Conservation (phyloP, 106 monocot species). For the Iris macrosiphon region DNA sequence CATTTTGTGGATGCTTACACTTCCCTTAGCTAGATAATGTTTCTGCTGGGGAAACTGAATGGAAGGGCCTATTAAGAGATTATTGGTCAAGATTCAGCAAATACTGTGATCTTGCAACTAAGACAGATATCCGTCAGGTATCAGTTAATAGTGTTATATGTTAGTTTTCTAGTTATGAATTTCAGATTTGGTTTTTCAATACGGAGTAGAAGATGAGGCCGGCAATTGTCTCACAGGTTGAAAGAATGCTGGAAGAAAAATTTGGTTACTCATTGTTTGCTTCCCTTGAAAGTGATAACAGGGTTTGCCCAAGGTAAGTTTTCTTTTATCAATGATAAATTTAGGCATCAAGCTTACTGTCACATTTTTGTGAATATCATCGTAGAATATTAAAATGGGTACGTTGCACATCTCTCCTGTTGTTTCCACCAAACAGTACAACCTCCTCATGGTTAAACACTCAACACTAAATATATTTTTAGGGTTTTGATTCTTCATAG, state of each 20-base stretch:
- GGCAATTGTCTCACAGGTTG: slow-evolving; percentile 44
- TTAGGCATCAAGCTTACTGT: not conserved
- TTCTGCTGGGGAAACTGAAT: slow-evolving; percentile 83
- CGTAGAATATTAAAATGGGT: no score
- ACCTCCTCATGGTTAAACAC: no score
- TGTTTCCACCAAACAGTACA: no score
- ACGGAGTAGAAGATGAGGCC: not conserved
- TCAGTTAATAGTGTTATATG: not conserved
- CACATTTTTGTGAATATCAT: no score
- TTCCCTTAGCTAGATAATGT: slow-evolving; percentile 94
- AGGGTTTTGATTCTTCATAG: no score
- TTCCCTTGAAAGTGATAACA: slow-evolving; percentile 34
- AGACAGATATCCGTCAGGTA: slow-evolving; percentile 60
- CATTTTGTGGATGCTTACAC: no score
- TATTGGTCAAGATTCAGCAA: slow-evolving; percentile 92
- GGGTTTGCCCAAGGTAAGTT: slow-evolving; percentile 78
- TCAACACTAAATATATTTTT: no score
- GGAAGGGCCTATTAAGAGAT: slow-evolving; percentile 86
- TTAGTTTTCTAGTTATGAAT: not conserved
- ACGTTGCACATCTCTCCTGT: no score
- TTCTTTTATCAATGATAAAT: not conserved
- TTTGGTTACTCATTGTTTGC: slow-evolving; percentile 68
- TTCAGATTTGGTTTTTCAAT: not conserved
- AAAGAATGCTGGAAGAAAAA: slow-evolving; percentile 76
- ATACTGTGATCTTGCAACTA: slow-evolving; percentile 59